phyloP scores from a whole-genome alignment of 106 monocot genomes.

The Dendrobium catenatum region DNA sequence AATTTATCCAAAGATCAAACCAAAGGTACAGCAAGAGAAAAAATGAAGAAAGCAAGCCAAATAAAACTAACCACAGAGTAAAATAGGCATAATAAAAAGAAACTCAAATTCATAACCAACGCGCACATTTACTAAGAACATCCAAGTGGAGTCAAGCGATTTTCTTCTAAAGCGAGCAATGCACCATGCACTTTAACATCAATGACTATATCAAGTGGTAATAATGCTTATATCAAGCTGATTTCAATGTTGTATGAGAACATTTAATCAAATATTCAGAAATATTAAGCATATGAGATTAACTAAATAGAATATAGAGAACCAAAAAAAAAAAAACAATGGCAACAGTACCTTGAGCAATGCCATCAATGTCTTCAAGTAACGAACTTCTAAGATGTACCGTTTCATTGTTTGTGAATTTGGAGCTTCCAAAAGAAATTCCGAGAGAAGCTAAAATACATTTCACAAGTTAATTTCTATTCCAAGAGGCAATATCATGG shows the following conservation, averaged over 20 bases:
- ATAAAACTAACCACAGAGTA: not conserved
- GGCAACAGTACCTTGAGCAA: slow-evolving; percentile 70
- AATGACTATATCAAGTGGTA: not conserved
- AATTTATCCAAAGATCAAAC: not conserved
- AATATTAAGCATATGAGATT: not conserved
- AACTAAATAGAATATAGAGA: not conserved
- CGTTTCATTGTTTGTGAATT: slow-evolving; percentile 93
- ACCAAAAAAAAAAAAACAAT: not conserved
- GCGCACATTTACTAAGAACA: not conserved
- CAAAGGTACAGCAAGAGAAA: not conserved
- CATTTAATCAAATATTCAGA: not conserved
- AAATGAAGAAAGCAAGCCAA: not conserved
- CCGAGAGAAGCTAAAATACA: slow-evolving; percentile 75
- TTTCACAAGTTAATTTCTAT: not conserved
- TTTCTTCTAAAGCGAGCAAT: not conserved
- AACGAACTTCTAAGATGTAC: slow-evolving; percentile 71
- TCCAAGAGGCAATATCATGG: slow-evolving; percentile 2
- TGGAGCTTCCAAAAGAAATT: slow-evolving; percentile 89
- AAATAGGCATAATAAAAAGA: not conserved
- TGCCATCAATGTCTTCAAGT: slow-evolving; percentile 64
- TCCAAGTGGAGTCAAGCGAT: not conserved
- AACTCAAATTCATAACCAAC: not conserved
- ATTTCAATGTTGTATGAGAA: not conserved
- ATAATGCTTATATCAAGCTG: not conserved
- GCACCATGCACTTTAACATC: not conserved